These are phyloP conservation scores for Pseudonectria buxi DNA, from an alignment of 2,329 filamentous ascomycete species.

Conservation along the genomic window DNA sequence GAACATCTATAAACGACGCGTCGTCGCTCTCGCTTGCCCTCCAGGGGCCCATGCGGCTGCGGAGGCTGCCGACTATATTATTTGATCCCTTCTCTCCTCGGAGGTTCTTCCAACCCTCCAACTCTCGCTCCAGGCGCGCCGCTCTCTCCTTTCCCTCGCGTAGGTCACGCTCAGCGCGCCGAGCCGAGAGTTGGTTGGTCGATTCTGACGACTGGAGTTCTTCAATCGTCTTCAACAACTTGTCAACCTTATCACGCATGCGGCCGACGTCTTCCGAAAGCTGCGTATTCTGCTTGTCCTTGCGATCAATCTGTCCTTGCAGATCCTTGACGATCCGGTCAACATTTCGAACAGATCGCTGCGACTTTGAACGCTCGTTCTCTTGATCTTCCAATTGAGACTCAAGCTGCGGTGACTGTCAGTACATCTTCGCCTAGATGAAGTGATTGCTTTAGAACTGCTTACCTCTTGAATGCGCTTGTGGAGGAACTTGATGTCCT, in stretches of 20 bases:
- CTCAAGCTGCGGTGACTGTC: slow-evolving; percentile 60
- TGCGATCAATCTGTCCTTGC: slow-evolving; percentile 84
- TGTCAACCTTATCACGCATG: slow-evolving; percentile 84
- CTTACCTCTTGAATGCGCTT: slow-evolving; percentile 91
- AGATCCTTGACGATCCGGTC: slow-evolving; percentile 92
- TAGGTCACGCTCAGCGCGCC: slow-evolving; percentile 83
- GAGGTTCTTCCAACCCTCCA: slow-evolving; percentile 77
- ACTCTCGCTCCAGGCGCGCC: slow-evolving; percentile 75
- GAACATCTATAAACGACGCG: slow-evolving; percentile 42
- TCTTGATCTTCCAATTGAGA: slow-evolving; percentile 79
- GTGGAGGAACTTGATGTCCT: slow-evolving; percentile 91
- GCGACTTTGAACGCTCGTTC: slow-evolving; percentile 68
- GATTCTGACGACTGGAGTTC: slow-evolving; percentile 88
- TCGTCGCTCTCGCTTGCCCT: slow-evolving; percentile 35
- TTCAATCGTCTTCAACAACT: slow-evolving; percentile 84
- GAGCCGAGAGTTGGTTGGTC: slow-evolving; percentile 69
- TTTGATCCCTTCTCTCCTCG: slow-evolving; percentile 53
- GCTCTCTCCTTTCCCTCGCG: slow-evolving; percentile 81
- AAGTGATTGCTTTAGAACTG: slow-evolving; percentile 6
- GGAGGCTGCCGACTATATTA: slow-evolving; percentile 41
- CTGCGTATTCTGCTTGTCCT: slow-evolving; percentile 78
- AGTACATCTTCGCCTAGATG: slow-evolving; percentile 7
- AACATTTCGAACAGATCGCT: slow-evolving; percentile 83
- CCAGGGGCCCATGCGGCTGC: slow-evolving; percentile 29
- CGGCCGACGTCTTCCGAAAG: slow-evolving; percentile 77